Evolutionary conservation across 2,329 filamentous ascomycete genomes (phyloP), one percentile per base, ranked within the genome.

Genomic region (Aureobasidium sp.): DNA sequence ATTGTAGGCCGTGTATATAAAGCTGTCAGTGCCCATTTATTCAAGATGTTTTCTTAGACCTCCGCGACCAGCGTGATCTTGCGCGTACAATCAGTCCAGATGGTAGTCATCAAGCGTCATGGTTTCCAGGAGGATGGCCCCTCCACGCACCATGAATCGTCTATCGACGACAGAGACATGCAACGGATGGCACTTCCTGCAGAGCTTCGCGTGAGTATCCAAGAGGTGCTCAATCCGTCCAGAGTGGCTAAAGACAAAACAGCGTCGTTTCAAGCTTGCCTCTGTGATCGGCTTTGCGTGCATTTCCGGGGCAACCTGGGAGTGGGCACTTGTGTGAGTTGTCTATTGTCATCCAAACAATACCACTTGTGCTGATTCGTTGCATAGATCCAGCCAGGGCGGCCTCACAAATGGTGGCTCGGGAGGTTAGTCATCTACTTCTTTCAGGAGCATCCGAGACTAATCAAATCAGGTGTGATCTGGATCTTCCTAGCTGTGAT

Each of bases 401-500:
- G 48, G 45, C 29, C 34, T 61, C 34, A 37, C 42, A 21, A 25
- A 59, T 66, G 61, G 67, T 69, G 63, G 66, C 64, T 41, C 65
- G 69, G 39, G 62, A 66, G 8, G 82, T 82, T 65, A 81, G 81
- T 8, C 10, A 27, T 82, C 81, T 15, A 77, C 49, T 8, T 1
- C 9, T 41, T n/a, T n/a, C 34, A 29, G 13, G 10, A 4, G 21
- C 27, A 10, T 36, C 5, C 25, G 13, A 53, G n/a, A 13, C 34
- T 53, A 6, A 53, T 13, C 7, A 29, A 78, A 1, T 80, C 77
- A 3, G 81, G 81, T 29, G 72, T 83, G 11, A 77, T 84, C 44
- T 84, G 80, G 74, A 75, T 79, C 4, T 83, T 77, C 60, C 63
- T 83, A 2, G 68, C 80, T 39, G 76, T 75, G 11, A 80, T 79